Conservation (phyloP, 495 filamentous ascomycete genomes). For the Recurvomyces mirabilis region DNA sequence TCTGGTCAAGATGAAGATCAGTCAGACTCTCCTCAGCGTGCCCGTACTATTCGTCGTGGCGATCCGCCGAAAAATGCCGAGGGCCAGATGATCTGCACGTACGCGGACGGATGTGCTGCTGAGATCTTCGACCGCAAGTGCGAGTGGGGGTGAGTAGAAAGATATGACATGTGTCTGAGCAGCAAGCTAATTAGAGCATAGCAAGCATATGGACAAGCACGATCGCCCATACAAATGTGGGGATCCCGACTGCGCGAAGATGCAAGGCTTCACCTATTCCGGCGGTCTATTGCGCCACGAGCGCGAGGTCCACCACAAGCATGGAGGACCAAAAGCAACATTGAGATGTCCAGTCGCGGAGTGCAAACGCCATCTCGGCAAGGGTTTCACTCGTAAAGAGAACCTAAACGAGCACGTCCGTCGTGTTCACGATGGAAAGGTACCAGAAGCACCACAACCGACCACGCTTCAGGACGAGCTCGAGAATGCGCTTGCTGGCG, state of each 20-base stretch:
- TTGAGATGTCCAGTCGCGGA: conserved; percentile 66
- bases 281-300: conserved; percentile 81
- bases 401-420: conserved; percentile 82
- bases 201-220: conserved; percentile 97
- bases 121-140: conserved; percentile 68
- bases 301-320: conserved; percentile 79
- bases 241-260: conserved; percentile 67
- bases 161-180: too few relatives aligned
- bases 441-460: conserved; percentile 39
- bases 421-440: conserved; percentile 44
- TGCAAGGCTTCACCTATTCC: conserved; percentile 86
- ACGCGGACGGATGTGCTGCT: conserved; percentile 42
- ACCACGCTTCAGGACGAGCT: conserved; percentile 21
- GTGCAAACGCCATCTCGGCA: conserved; percentile 66
- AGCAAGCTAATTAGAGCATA: too few relatives aligned
- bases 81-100: conserved; percentile 61
- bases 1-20: too few relatives aligned
- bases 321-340: conserved; percentile 68
- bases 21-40: too few relatives aligned
- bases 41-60: conserved; percentile 24
- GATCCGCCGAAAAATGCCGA: conserved; percentile 53
- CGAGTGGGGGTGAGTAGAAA: conserved; percentile 74
- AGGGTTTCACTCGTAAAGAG: conserved; percentile 76
- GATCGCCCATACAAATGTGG: conserved; percentile 79
- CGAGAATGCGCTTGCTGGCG: neutral